These are phyloP conservation scores for Phascolomyces articulosus DNA, from an alignment of 371 early-diverging fungal genomes.

Conservation along the genomic window DNA sequence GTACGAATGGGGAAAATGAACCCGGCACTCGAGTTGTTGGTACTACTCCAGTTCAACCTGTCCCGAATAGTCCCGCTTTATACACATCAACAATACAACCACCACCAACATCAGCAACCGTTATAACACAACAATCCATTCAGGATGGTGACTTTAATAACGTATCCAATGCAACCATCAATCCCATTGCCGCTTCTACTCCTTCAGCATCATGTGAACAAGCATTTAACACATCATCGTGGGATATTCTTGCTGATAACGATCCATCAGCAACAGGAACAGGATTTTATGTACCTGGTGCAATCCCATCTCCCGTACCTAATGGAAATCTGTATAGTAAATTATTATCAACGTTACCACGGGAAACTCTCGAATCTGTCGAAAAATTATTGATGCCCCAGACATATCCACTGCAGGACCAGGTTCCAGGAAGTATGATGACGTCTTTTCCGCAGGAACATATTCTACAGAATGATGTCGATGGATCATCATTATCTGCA, in stretches of 20 bases:
- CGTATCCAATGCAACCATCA: not conserved
- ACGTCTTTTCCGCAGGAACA: not conserved
- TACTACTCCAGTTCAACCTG: not conserved
- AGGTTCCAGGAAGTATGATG: not conserved
- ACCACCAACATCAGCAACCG: too few species aligned
- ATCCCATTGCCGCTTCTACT: too few species aligned
- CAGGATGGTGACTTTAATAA: not conserved
- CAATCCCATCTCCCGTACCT: constrained; percentile 14
- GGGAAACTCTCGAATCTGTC: constrained; percentile 36
- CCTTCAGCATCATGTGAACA: constrained; percentile 1
- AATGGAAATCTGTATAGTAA: constrained; percentile 34
- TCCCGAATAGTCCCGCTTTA: constrained; percentile 1
- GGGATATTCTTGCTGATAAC: not conserved
- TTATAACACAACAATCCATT: too few species aligned
- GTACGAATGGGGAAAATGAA: not conserved
- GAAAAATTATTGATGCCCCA: constrained; percentile 31
- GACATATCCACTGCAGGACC: constrained; percentile 5
- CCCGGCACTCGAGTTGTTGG: too few species aligned
- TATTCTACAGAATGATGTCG: too few species aligned
- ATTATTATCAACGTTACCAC: constrained; percentile 33
- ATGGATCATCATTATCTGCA: too few species aligned
- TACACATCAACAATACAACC: not conserved
- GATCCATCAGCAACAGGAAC: not conserved
- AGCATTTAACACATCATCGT: not conserved
- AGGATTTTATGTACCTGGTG: not conserved